Percentiles rank a stretch among this genome's conserved stretches.
These are phyloP conservation scores for Sporisorium scitamineum DNA, from an alignment of 1,284 basidiomycete species.

Conservation along the genomic window DNA sequence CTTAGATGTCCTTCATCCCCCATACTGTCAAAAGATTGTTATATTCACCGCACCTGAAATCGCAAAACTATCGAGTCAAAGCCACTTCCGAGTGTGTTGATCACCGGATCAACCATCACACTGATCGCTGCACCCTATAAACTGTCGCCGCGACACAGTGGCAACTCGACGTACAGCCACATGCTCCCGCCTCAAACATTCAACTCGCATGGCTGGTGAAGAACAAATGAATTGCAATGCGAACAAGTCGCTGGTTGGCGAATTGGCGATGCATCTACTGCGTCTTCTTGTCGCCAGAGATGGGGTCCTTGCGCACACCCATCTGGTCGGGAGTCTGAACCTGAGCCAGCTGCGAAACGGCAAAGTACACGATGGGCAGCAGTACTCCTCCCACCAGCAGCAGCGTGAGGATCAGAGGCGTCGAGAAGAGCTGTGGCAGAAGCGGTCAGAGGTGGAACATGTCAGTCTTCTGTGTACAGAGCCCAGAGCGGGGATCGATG, in stretches of 20 bases:
- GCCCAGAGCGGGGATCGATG: background rate
- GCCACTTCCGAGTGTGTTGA: background rate
- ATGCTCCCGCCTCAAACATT: background rate
- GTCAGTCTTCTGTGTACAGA: background rate
- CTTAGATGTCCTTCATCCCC: background rate
- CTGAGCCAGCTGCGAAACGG: constrained; percentile 48
- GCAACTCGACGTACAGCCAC: background rate
- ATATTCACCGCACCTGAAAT: background rate
- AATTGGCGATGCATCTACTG: constrained; percentile 24
- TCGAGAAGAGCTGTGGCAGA: constrained; percentile 45
- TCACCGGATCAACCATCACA: background rate
- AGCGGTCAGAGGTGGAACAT: background rate
- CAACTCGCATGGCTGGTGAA: background rate
- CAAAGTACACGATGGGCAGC: constrained; percentile 47
- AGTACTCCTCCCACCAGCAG: constrained; percentile 41
- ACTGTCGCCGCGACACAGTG: background rate
- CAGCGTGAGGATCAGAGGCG: constrained; percentile 41
- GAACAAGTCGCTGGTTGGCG: background rate
- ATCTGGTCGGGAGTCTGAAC: constrained; percentile 54
- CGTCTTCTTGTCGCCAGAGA: constrained; percentile 51
- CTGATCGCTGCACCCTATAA: too few species aligned
- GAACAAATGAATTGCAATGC: background rate
- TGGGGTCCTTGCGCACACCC: constrained; percentile 49
- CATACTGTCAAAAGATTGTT: background rate
- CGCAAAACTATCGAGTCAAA: background rate